Base-by-base conservation (phyloP, 1,284 basidiomycete species). In the Rhodotorula sp. region DNA sequence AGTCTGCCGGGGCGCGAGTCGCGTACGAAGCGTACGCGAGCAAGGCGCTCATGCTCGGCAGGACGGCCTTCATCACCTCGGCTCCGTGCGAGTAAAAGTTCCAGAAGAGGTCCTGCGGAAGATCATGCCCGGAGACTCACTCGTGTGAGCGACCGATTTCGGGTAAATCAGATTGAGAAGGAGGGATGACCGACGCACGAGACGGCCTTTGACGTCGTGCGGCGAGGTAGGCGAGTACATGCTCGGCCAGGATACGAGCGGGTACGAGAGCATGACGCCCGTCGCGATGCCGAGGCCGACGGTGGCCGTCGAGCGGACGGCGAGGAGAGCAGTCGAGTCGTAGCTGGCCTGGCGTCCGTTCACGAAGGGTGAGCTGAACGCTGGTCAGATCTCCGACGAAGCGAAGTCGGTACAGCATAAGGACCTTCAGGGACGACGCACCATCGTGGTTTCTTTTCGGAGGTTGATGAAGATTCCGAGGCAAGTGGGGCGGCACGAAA, bases 11-110 rank as follows among this genome's bases (percentile, higher is more conserved):
- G 0, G 56, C 23, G 15, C 43, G 10, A 10, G 57, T 60, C 2
- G 45, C 57, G 18, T 43, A 66, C 21, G 68, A 57, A 0, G 64
- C 26, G n/a, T 19, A 38, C 6, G 50, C 57, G 34, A 70, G 65
- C 16, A 70, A 31, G 26, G 50, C 16, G 6, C 48, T 28, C 12
- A 26, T 21, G n/a, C 28, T 5, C 0, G 68, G 68, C 18, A 63
- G 28, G 49, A 63, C 10, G 4, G 19, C 6, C 43, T 49, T 7
- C 38, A 62, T 58, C 4, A 57, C 49, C 2, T 21, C 18, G 26
- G 59, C 60, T 2, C 68, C 68, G 5, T 56, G 48, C 5, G 49
- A 45, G 57, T 70, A 70, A 14, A 70, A 14, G 18, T 48, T 54
- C 18, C 43, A 58, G 43, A 38, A 64, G 50, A 47, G 2, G 18